Conservation (phyloP, 2,329 filamentous ascomycete genomes). For the Chaetomiaceae sp. region DNA sequence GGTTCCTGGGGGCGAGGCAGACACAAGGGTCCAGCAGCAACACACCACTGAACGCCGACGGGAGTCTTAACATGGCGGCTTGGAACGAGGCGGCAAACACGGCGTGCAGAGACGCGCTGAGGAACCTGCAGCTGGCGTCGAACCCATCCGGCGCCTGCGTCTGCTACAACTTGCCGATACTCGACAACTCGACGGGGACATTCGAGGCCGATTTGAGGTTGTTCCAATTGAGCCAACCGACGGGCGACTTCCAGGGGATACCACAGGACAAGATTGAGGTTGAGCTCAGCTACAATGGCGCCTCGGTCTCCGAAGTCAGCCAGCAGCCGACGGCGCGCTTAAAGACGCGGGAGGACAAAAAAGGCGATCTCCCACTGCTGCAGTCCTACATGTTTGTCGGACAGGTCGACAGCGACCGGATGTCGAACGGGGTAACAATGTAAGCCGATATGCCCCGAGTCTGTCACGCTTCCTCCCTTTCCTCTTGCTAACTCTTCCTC, state of each 20-base stretch:
- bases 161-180: slow-evolving; percentile 75
- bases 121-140: slow-evolving; percentile 50
- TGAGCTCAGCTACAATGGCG: slow-evolving; percentile 50
- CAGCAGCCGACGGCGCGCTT: slow-evolving; percentile 17
- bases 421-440: slow-evolving; percentile 56
- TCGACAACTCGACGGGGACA: slow-evolving; percentile 62
- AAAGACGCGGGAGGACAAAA: slow-evolving; percentile 15
- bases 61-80: slow-evolving; percentile 48
- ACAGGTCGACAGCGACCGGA: slow-evolving; percentile 55
- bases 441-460: slow-evolving; percentile 38
- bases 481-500: slow-evolving; percentile 2
- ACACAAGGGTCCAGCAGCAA: slow-evolving; percentile 24
- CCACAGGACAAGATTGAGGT: slow-evolving; percentile 50
- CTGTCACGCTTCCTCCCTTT: background rate
- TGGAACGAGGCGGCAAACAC: slow-evolving; percentile 53
- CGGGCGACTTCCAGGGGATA: slow-evolving; percentile 50
- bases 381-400: slow-evolving; percentile 67
- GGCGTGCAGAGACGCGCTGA: slow-evolving; percentile 58
- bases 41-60: slow-evolving; percentile 38
- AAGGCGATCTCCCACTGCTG: slow-evolving; percentile 41
- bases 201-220: slow-evolving; percentile 76
- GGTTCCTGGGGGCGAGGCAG: slow-evolving; percentile 23
- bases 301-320: slow-evolving; percentile 46
- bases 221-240: slow-evolving; percentile 62
- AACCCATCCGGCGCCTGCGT: slow-evolving; percentile 75